phyloP scores from a whole-genome alignment of 176 grass and related monocot genomes.

The Aegilops speltoides region DNA sequence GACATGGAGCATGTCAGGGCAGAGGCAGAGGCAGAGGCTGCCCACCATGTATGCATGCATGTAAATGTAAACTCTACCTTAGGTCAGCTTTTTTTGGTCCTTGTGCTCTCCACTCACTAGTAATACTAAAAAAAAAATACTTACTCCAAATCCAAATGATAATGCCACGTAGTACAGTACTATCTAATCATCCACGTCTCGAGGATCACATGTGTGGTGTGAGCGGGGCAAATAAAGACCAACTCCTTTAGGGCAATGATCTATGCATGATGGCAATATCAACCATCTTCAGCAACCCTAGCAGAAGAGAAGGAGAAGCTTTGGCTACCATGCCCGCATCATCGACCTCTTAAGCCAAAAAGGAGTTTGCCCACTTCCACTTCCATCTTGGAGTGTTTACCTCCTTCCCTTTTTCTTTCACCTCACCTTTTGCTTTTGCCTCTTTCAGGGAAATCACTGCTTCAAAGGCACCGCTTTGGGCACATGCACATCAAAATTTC shows the following conservation, averaged over 20 bases:
- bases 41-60: slow-evolving; percentile 37
- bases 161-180: neutral
- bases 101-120: slow-evolving; percentile 43
- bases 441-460: slow-evolving; percentile 37
- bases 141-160: neutral
- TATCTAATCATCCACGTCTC: slow-evolving; percentile 1
- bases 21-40: slow-evolving; percentile 6
- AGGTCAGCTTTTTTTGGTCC: slow-evolving; percentile 27
- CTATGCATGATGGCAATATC: slow-evolving; percentile 53
- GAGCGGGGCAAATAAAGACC: slow-evolving; percentile 7
- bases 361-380: slow-evolving; percentile 20
- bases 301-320: neutral
- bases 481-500: slow-evolving; percentile 29
- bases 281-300: slow-evolving; percentile 11
- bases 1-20: slow-evolving; percentile 55
- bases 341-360: slow-evolving; percentile 23
- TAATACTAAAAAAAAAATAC: neutral
- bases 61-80: slow-evolving; percentile 24
- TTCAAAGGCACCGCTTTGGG: slow-evolving; percentile 42
- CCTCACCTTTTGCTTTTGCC: slow-evolving; percentile 33
- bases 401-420: neutral
- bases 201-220: neutral
- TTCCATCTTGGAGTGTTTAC: slow-evolving; percentile 32
- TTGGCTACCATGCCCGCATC: slow-evolving; percentile 21
- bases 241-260: slow-evolving; percentile 68